Percentiles rank a stretch among this genome's conserved stretches.
Conservation (phyloP, 2,329 filamentous ascomycete genomes). For the Aureobasidium lini region DNA sequence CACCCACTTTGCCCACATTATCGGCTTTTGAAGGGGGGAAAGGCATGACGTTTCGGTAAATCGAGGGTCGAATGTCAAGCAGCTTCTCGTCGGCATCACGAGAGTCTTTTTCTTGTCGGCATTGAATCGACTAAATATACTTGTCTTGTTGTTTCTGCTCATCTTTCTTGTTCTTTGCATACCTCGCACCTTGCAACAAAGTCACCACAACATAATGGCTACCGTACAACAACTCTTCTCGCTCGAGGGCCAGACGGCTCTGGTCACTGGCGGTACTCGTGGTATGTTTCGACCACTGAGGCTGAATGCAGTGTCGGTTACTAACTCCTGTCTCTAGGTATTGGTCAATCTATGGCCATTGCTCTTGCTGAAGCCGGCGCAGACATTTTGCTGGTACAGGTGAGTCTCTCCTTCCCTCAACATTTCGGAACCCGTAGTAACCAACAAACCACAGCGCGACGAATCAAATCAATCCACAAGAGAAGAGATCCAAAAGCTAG, state of each 20-base stretch:
- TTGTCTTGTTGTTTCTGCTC: background rate
- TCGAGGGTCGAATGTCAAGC: background rate
- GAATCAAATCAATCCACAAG: conserved; percentile 51
- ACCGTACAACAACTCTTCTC: conserved; percentile 40
- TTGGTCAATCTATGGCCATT: conserved; percentile 44
- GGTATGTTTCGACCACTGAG: conserved; percentile 45
- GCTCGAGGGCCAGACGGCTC: conserved; percentile 41
- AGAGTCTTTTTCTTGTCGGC: background rate
- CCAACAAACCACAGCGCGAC: conserved; percentile 39
- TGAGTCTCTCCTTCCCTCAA: conserved; percentile 19
- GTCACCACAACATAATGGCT: conserved; percentile 20
- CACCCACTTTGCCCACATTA: background rate
- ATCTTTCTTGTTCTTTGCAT: background rate
- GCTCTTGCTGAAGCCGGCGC: conserved; percentile 45
- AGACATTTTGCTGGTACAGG: conserved; percentile 44
- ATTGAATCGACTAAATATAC: background rate
- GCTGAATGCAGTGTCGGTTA: background rate
- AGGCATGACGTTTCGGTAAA: background rate
- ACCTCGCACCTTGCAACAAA: background rate
- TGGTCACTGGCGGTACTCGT: conserved; percentile 44
- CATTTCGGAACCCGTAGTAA: background rate
- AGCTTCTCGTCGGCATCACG: background rate
- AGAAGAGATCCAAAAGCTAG: conserved; percentile 54
- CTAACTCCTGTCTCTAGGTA: conserved; percentile 26
- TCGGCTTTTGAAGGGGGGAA: conserved; percentile 7